Evolutionary conservation across 371 early-diverging fungal species (phyloP).

Genomic region (Dentiscutata heterogama): DNA sequence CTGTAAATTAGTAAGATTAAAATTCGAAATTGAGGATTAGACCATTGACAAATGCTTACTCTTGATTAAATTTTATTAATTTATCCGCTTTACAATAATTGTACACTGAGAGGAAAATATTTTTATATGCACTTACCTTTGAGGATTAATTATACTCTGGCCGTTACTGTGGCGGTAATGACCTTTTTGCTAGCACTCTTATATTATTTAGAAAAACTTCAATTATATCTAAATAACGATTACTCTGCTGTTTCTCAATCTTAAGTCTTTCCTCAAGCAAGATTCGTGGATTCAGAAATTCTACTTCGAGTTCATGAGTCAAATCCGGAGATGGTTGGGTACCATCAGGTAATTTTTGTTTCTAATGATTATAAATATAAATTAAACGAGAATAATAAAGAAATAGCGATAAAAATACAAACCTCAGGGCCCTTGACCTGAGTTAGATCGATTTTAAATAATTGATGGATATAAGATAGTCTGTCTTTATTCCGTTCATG

Average conservation of each 20-base stretch:
- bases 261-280: conserved; percentile 57
- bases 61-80: too few relatives aligned
- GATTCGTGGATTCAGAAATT: conserved; percentile 60
- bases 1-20: too few relatives aligned
- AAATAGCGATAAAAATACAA: too few relatives aligned
- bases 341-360: neutral
- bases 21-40: too few relatives aligned
- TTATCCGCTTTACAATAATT: too few relatives aligned
- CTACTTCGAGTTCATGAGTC: conserved; percentile 72
- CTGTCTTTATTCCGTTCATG: conserved; percentile 80
- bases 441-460: conserved; percentile 81
- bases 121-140: too few relatives aligned
- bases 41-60: too few relatives aligned
- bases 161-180: too few relatives aligned
- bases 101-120: too few relatives aligned
- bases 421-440: conserved; percentile 64
- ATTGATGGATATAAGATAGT: conserved; percentile 76
- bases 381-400: neutral
- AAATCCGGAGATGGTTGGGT: conserved; percentile 49
- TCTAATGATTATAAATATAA: neutral
- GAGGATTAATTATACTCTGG: too few relatives aligned
- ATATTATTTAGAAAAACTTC: conserved; percentile 70
- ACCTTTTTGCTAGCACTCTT: conserved; percentile 48
- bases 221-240: conserved; percentile 62
- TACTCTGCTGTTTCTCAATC: conserved; percentile 54